A percentile compares a stretch with the other conserved stretches of the same genome.
These are phyloP conservation scores for Aspergillus alliaceus DNA, from an alignment of 2,329 filamentous ascomycete genomes.

Conservation along the genomic window DNA sequence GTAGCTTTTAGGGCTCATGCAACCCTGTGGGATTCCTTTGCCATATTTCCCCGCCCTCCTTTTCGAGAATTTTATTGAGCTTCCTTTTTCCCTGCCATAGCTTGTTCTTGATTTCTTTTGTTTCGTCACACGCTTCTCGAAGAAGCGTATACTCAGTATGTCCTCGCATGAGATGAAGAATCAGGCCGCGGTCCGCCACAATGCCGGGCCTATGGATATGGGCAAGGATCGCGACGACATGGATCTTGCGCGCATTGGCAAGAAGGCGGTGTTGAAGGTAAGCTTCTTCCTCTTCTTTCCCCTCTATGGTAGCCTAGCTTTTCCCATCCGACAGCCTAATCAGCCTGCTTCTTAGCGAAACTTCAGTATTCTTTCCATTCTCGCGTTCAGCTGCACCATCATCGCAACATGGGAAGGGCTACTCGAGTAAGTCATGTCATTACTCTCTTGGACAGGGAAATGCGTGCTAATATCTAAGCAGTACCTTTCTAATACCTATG, in stretches of 20 bases:
- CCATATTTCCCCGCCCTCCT: too few species aligned
- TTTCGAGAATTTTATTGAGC: background rate
- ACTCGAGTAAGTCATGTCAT: constrained; percentile 25
- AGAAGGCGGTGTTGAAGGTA: background rate
- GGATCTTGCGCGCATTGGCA: background rate
- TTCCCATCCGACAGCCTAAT: background rate
- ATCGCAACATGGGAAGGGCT: constrained; percentile 42
- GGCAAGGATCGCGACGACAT: background rate
- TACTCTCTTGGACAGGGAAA: too few species aligned
- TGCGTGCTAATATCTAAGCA: constrained; percentile 8
- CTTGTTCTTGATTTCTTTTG: background rate
- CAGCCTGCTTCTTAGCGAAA: constrained; percentile 37
- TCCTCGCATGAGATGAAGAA: constrained; percentile 6
- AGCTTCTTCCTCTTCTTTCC: too few species aligned
- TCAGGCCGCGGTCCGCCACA: background rate
- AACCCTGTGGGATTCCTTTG: too few species aligned
- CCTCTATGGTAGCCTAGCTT: too few species aligned
- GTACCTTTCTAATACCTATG: constrained; percentile 19
- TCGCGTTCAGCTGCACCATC: constrained; percentile 42
- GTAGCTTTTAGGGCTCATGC: too few species aligned
- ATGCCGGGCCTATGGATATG: too few species aligned
- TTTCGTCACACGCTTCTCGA: background rate
- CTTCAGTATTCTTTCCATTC: constrained; percentile 41
- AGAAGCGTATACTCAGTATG: background rate
- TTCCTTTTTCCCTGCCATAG: background rate